phyloP scores from a whole-genome alignment of 2,329 filamentous ascomycete genomes.

The Botrytis squamosa region DNA sequence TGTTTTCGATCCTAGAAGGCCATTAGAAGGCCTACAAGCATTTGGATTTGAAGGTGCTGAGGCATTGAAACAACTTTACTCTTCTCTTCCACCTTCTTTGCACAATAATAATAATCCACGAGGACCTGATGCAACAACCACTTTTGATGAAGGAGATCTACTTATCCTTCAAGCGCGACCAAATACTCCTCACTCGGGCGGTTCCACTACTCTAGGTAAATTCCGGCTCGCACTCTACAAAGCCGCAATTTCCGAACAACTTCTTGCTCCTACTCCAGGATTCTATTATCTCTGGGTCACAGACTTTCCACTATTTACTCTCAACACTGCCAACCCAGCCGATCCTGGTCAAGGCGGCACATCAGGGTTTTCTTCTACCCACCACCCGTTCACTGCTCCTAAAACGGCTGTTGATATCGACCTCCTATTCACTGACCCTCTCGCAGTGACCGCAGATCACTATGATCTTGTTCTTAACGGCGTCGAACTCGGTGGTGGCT shows the following conservation, averaged over 20 bases:
- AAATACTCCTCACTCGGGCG: constrained; percentile 61
- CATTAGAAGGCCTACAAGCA: constrained; percentile 72
- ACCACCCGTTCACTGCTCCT: constrained; percentile 95
- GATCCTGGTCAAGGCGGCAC: constrained; percentile 68
- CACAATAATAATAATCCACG: constrained; percentile 10
- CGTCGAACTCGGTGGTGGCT: constrained; percentile 89
- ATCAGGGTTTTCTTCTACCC: constrained; percentile 80
- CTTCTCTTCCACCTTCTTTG: constrained; percentile 24
- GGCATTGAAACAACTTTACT: constrained; percentile 41
- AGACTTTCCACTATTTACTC: constrained; percentile 91
- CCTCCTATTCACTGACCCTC: constrained; percentile 68
- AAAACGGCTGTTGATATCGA: constrained; percentile 70
- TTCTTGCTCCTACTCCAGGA: constrained; percentile 37
- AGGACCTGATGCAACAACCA: constrained; percentile 36
- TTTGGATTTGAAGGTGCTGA: constrained; percentile 72
- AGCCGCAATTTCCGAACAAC: constrained; percentile 31
- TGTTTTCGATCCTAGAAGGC: constrained; percentile 69
- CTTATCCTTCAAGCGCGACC: constrained; percentile 78
- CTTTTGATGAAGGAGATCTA: constrained; percentile 67
- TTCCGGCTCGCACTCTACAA: constrained; percentile 37
- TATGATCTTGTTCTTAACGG: constrained; percentile 97
- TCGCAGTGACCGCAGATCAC: constrained; percentile 75
- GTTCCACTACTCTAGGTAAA: constrained; percentile 57
- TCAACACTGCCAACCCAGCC: constrained; percentile 49
- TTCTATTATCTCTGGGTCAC: constrained; percentile 79